These are phyloP conservation scores for Talaromyces sp. DNA, from an alignment of 2,329 filamentous ascomycete species.

Conservation along the genomic window DNA sequence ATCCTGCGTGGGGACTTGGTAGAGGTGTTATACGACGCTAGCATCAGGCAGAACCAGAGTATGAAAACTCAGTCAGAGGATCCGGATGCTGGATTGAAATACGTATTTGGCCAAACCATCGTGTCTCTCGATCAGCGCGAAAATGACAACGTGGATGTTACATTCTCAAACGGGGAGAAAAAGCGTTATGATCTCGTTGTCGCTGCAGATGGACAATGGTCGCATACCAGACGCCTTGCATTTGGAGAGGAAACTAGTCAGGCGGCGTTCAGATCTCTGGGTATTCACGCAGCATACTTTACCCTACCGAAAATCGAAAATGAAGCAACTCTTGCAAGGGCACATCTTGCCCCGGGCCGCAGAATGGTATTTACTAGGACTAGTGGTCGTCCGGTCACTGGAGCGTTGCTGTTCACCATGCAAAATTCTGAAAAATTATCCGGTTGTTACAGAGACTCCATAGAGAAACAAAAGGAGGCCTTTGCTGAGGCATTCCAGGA, in stretches of 20 bases:
- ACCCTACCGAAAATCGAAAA: background rate
- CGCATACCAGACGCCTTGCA: slow-evolving; percentile 19
- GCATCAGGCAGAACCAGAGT: slow-evolving; percentile 20
- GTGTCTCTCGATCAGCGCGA: slow-evolving; percentile 26
- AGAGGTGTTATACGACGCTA: slow-evolving; percentile 41
- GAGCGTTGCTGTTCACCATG: background rate
- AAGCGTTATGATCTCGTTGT: slow-evolving; percentile 32
- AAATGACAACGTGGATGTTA: slow-evolving; percentile 22
- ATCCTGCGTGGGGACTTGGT: slow-evolving; percentile 57
- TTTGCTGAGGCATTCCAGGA: background rate
- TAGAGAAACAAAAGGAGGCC: background rate
- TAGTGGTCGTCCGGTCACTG: background rate
- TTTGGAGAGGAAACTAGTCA: background rate
- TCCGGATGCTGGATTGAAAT: slow-evolving; percentile 18
- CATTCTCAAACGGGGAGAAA: slow-evolving; percentile 27
- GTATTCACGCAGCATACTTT: background rate
- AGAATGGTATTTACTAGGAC: background rate
- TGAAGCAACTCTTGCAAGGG: background rate
- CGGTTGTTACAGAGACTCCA: background rate
- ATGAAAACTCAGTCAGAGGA: background rate
- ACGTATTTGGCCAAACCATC: slow-evolving; percentile 36
- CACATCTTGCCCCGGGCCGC: background rate
- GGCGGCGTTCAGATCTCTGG: background rate
- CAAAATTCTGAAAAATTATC: background rate
- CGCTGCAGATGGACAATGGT: slow-evolving; percentile 33